A percentile compares a stretch with the other conserved stretches of the same genome.
These are phyloP conservation scores for Scleromitrula shiraiana DNA, from an alignment of 2,329 filamentous ascomycete species.

Conservation along the genomic window DNA sequence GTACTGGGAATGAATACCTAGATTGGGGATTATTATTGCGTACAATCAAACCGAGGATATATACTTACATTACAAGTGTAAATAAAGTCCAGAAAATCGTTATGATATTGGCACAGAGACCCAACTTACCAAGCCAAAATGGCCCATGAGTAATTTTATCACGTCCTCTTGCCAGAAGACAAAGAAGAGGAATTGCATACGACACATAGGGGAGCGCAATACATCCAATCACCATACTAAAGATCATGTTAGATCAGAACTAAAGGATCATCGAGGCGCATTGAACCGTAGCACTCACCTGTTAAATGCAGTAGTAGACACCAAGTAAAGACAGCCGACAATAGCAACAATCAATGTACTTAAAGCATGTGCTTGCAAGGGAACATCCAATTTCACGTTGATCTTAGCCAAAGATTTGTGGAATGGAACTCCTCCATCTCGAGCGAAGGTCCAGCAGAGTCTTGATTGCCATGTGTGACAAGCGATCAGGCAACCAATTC, in stretches of 20 bases:
- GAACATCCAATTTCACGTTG: constrained; percentile 4
- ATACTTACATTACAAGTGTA: constrained; percentile 46
- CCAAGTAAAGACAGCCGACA: neutral
- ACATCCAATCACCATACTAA: constrained; percentile 7
- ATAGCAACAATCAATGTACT: constrained; percentile 4
- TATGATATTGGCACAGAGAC: constrained; percentile 50
- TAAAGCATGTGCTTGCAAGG: constrained; percentile 7
- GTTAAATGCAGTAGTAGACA: constrained; percentile 9
- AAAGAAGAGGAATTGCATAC: constrained; percentile 16
- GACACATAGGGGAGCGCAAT: constrained; percentile 8
- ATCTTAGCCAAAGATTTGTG: constrained; percentile 2
- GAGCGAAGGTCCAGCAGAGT: constrained; percentile 10
- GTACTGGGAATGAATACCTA: constrained; percentile 8
- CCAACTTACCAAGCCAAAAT: constrained; percentile 50
- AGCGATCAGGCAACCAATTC: constrained; percentile 3
- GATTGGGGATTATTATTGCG: neutral
- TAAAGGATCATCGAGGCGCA: too few species aligned
- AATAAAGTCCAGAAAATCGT: constrained; percentile 48
- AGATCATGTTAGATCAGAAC: neutral
- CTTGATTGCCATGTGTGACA: constrained; percentile 7
- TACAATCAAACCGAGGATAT: neutral
- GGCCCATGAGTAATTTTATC: constrained; percentile 50
- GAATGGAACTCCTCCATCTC: constrained; percentile 8
- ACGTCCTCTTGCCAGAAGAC: constrained; percentile 30
- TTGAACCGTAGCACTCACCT: constrained; percentile 2